Percentiles rank a stretch among this genome's conserved stretches.
These are phyloP conservation scores for Helminthosporium solani DNA, from an alignment of 2,329 filamentous ascomycete species.

Conservation along the genomic window DNA sequence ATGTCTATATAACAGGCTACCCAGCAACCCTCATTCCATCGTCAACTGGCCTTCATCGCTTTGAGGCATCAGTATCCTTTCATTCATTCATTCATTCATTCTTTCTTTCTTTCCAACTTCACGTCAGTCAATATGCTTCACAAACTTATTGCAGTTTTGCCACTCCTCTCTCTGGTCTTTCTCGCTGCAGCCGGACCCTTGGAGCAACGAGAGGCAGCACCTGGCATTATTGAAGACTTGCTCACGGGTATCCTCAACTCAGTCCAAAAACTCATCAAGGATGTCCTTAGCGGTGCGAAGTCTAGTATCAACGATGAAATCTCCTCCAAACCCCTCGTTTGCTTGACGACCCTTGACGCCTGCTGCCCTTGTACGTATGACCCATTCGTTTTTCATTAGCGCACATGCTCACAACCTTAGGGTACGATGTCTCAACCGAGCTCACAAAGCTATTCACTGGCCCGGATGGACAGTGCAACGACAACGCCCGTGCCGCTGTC, in stretches of 20 bases:
- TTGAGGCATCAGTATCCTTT: too few species aligned
- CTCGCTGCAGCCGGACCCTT: slow-evolving; percentile 23
- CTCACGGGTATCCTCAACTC: slow-evolving; percentile 18
- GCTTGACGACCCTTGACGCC: slow-evolving; percentile 21
- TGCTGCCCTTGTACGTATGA: slow-evolving; percentile 33
- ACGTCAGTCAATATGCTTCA: slow-evolving; percentile 16
- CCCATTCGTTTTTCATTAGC: not conserved
- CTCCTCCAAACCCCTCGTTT: slow-evolving; percentile 23
- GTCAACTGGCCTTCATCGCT: too few species aligned
- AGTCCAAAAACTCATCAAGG: slow-evolving; percentile 27
- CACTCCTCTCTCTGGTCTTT: slow-evolving; percentile 17
- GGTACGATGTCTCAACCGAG: slow-evolving; percentile 36
- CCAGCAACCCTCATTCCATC: too few species aligned
- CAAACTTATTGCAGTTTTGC: slow-evolving; percentile 16
- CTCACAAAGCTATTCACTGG: slow-evolving; percentile 28
- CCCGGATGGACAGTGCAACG: slow-evolving; percentile 32
- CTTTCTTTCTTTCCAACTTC: not conserved
- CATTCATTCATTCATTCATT: not conserved
- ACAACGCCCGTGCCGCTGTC: slow-evolving; percentile 37
- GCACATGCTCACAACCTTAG: slow-evolving; percentile 14
- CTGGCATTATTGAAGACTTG: slow-evolving; percentile 27
- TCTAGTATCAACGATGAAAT: slow-evolving; percentile 28
- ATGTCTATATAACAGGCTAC: too few species aligned
- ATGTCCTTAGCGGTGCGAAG: slow-evolving; percentile 27
- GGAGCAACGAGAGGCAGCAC: slow-evolving; percentile 20